Percentiles rank a stretch among this genome's conserved stretches.
phyloP scores from a whole-genome alignment of 805 yeast species.

The Metschnikowia proteae region DNA sequence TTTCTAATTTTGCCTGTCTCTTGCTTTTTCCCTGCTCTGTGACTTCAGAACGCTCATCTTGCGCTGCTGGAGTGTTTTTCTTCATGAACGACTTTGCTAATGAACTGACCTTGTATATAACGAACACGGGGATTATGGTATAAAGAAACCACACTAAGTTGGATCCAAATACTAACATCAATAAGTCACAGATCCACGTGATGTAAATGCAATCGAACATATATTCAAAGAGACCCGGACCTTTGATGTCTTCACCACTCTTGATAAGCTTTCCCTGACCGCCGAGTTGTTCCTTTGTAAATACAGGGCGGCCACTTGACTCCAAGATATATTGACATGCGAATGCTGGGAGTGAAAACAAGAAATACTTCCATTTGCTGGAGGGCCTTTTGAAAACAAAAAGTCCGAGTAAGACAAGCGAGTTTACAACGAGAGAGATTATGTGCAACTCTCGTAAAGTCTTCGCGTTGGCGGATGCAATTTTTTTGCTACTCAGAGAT shows the following conservation, averaged over 20 bases:
- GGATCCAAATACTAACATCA: constrained; percentile 52
- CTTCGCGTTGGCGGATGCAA: constrained; percentile 39
- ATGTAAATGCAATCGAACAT: constrained; percentile 66
- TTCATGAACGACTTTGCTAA: constrained; percentile 25
- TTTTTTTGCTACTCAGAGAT: constrained; percentile 53
- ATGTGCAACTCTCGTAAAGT: constrained; percentile 39
- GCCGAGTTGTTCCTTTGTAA: constrained; percentile 33
- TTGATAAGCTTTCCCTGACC: constrained; percentile 35
- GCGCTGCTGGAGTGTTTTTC: constrained; percentile 2
- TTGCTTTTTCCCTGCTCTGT: constrained; percentile 14
- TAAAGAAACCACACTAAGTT: constrained; percentile 59
- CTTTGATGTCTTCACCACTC: constrained; percentile 60
- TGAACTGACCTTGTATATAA: constrained; percentile 44
- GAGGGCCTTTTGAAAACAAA: constrained; percentile 15
- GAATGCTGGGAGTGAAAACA: constrained; percentile 36
- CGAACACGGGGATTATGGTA: constrained; percentile 50
- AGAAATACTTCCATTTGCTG: constrained; percentile 21
- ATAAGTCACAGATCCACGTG: constrained; percentile 54
- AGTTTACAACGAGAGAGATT: constrained; percentile 22
- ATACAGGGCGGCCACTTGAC: constrained; percentile 57
- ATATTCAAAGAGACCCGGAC: constrained; percentile 66
- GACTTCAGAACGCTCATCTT: neutral
- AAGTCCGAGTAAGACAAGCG: constrained; percentile 11
- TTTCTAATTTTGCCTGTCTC: constrained; percentile 18
- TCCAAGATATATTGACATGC: constrained; percentile 53